Conservation (phyloP, 176 grass and related monocot species). For the Oryza meyeriana region DNA sequence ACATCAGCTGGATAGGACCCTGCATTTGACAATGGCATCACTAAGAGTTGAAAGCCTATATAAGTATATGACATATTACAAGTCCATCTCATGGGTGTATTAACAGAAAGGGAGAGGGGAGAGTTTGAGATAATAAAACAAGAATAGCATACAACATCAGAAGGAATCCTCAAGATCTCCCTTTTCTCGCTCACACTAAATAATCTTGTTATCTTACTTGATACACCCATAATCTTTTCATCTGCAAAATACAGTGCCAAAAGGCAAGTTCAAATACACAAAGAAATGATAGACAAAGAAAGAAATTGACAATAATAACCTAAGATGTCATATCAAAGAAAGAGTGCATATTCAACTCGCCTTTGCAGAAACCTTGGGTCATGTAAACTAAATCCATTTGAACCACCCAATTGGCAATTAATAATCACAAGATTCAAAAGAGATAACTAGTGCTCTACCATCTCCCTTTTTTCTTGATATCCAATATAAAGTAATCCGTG, state of each 20-base stretch:
- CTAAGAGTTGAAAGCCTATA: slow-evolving; percentile 9
- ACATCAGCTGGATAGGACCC: slow-evolving; percentile 42
- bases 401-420: background rate
- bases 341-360: background rate
- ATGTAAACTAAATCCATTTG: background rate
- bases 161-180: slow-evolving; percentile 49
- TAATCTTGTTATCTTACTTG: slow-evolving; percentile 48
- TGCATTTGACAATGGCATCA: slow-evolving; percentile 7
- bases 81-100: background rate
- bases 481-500: background rate
- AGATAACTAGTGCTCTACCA: background rate
- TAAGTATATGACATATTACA: background rate
- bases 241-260: slow-evolving; percentile 28
- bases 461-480: background rate
- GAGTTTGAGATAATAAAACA: background rate
- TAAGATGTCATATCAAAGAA: background rate
- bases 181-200: slow-evolving; percentile 41
- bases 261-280: slow-evolving; percentile 20
- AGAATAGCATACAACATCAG: slow-evolving; percentile 35
- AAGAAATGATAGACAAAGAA: background rate
- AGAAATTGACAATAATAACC: background rate
- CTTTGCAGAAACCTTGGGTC: background rate
- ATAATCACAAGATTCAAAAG: background rate
- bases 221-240: slow-evolving; percentile 45
- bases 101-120: background rate